Conservation (phyloP, 2,329 filamentous ascomycete genomes). For the Lizonia empirigonia region DNA sequence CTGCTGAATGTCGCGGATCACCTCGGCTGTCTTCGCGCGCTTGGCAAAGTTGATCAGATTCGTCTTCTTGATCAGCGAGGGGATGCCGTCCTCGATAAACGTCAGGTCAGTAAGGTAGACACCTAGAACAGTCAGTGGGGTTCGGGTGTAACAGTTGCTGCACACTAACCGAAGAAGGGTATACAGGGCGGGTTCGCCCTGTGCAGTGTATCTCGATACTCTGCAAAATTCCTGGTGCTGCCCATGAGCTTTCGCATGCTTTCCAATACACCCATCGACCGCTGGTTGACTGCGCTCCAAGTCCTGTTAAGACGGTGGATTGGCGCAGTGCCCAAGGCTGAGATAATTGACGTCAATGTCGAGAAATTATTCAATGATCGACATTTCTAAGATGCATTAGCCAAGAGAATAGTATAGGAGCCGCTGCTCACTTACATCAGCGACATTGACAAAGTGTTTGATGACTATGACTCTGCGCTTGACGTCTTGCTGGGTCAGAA, state of each 20-base stretch:
- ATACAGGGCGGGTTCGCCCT: slow-evolving; percentile 95
- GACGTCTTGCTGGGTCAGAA: slow-evolving; percentile 89
- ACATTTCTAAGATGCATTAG: slow-evolving; percentile 73
- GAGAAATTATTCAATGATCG: slow-evolving; percentile 94
- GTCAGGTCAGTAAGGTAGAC: slow-evolving; percentile 97
- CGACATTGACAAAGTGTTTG: slow-evolving; percentile 96
- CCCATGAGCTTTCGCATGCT: slow-evolving; percentile 94
- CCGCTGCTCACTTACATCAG: slow-evolving; percentile 71
- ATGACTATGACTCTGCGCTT: slow-evolving; percentile 97
- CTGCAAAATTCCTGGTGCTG: slow-evolving; percentile 96
- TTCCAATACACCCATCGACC: slow-evolving; percentile 80
- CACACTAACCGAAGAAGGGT: slow-evolving; percentile 84
- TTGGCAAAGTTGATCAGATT: slow-evolving; percentile 99
- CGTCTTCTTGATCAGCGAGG: slow-evolving; percentile 93
- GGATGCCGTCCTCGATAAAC: slow-evolving; percentile 98
- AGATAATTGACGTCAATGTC: slow-evolving; percentile 96
- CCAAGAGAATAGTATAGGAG: background rate
- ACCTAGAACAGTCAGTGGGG: slow-evolving; percentile 58
- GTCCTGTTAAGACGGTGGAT: slow-evolving; percentile 93
- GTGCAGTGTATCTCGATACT: slow-evolving; percentile 92
- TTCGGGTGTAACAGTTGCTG: background rate
- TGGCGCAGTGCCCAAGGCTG: slow-evolving; percentile 89
- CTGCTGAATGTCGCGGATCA: slow-evolving; percentile 97
- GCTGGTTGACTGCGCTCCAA: slow-evolving; percentile 90
- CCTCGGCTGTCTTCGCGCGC: slow-evolving; percentile 95